Evolutionary conservation across 176 grass and related monocot species (phyloP).

Genomic region (Alopecurus myosuroides): DNA sequence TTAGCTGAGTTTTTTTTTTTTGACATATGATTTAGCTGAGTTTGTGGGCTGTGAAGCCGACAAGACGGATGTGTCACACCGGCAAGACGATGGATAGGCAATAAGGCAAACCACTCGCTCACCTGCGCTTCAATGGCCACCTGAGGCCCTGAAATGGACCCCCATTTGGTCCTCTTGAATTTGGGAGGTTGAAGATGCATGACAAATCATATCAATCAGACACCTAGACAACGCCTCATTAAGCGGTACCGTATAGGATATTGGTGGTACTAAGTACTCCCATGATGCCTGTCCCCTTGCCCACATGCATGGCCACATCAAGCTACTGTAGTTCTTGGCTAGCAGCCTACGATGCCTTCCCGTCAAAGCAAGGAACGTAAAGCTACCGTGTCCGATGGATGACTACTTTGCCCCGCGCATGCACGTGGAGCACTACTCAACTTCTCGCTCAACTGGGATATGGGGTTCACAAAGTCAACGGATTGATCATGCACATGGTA

Average conservation of each 20-base stretch:
- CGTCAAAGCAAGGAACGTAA: not conserved
- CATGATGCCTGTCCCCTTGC: slow-evolving; percentile 5
- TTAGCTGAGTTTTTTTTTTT: no score
- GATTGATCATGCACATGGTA: not conserved
- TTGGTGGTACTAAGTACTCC: no score
- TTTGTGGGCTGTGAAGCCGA: not conserved
- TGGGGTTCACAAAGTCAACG: not conserved
- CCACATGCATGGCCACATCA: slow-evolving; percentile 25
- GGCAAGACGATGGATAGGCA: not conserved
- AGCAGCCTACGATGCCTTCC: not conserved
- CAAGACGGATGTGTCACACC: not conserved
- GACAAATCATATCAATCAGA: not conserved
- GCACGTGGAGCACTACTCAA: not conserved
- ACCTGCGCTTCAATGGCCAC: not conserved
- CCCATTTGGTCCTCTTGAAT: not conserved
- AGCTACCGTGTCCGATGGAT: not conserved
- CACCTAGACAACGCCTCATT: no score
- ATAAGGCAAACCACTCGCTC: not conserved
- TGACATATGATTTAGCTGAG: no score
- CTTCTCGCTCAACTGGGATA: not conserved
- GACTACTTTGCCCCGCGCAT: not conserved
- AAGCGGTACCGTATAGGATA: no score
- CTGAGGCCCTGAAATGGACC: not conserved
- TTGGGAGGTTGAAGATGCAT: not conserved
- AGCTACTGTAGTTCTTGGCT: no score